A percentile compares a stretch with the other conserved stretches of the same genome.
phyloP scores from a whole-genome alignment of 179 eudicot genomes.

The Silene vulgaris region DNA sequence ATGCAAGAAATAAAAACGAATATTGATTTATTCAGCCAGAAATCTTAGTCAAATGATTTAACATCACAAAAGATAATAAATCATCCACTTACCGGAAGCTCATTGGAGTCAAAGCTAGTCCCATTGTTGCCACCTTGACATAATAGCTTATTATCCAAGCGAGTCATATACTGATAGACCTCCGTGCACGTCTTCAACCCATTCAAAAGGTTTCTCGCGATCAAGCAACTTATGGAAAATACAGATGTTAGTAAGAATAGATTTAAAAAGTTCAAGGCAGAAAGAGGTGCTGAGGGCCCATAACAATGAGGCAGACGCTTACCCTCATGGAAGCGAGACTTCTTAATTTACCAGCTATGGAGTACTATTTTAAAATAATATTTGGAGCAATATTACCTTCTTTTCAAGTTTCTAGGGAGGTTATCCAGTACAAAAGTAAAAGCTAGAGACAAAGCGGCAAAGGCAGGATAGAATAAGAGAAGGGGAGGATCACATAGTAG shows the following conservation, averaged over 20 bases:
- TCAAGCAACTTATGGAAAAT: constrained; percentile 57
- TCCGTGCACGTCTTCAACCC: constrained; percentile 79
- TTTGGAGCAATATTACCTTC: neutral
- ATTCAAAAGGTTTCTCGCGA: constrained; percentile 82
- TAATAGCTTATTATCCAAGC: constrained; percentile 48
- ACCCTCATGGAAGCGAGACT: constrained; percentile 8
- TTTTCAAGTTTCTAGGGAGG: neutral
- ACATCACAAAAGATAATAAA: neutral
- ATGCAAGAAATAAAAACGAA: neutral
- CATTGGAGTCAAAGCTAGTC: constrained; percentile 49
- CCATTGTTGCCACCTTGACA: constrained; percentile 51
- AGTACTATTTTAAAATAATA: neutral
- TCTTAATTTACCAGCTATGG: neutral
- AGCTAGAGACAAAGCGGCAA: neutral
- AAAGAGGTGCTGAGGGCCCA: neutral
- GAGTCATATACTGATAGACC: constrained; percentile 63
- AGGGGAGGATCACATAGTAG: neutral
- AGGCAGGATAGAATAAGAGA: neutral
- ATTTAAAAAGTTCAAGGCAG: neutral
- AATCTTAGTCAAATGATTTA: neutral
- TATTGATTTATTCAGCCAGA: neutral
- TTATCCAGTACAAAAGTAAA: neutral
- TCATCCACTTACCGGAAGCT: constrained; percentile 41
- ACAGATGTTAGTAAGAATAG: neutral
- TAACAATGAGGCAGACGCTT: neutral